Evolutionary conservation across 2,329 filamentous ascomycete genomes (phyloP).

Genomic region (Gyromitra esculenta): DNA sequence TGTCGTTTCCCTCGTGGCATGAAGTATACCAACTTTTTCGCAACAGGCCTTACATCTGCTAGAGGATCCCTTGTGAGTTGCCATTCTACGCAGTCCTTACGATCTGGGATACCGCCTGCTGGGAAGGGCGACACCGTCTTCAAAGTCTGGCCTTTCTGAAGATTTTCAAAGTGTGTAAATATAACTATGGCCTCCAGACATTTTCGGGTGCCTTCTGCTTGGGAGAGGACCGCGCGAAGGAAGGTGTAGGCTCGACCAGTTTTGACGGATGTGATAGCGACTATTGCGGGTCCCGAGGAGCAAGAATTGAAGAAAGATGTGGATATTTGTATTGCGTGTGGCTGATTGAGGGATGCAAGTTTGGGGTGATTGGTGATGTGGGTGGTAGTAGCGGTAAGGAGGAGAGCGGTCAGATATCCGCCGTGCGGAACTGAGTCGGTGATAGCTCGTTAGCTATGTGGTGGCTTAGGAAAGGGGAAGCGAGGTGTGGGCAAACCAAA

Average conservation of each 20-base stretch:
- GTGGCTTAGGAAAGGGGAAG: not conserved
- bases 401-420: conserved; percentile 63
- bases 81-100: conserved; percentile 17
- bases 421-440: conserved; percentile 62
- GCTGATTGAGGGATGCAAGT: conserved; percentile 61
- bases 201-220: conserved; percentile 57
- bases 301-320: conserved; percentile 61
- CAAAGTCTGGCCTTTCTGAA: conserved; percentile 56
- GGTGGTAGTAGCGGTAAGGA: conserved; percentile 60
- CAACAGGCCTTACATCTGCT: conserved; percentile 9
- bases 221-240: conserved; percentile 63
- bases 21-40: conserved; percentile 35
- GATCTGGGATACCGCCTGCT: conserved; percentile 31
- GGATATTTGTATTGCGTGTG: conserved; percentile 44
- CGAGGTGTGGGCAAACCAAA: conserved; percentile 20
- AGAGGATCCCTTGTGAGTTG: not conserved
- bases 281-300: conserved; percentile 60
- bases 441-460: not conserved
- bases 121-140: conserved; percentile 49
- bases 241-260: conserved; percentile 62
- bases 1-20: not conserved
- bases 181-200: conserved; percentile 60
- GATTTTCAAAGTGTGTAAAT: conserved; percentile 56
- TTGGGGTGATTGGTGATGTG: conserved; percentile 60
- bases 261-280: conserved; percentile 63